phyloP scores from a whole-genome alignment of 208 protist species.

The Kentomonas sorsogonicus region DNA sequence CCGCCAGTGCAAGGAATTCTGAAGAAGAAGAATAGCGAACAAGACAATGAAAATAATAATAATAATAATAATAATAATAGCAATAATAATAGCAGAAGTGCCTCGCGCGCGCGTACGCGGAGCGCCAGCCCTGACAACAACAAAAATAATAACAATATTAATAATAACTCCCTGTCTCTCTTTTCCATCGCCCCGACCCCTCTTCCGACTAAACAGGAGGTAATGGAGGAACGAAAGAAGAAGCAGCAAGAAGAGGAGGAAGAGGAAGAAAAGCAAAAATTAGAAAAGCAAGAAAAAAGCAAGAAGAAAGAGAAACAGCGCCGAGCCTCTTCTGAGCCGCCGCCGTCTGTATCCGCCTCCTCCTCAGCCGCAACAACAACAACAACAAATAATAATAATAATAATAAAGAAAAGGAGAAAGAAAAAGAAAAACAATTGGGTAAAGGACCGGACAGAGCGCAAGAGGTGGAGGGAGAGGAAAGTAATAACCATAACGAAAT shows the following conservation, averaged over 20 bases:
- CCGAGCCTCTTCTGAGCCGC: background rate
- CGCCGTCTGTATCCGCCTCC: no score
- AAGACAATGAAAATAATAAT: background rate
- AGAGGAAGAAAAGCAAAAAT: background rate
- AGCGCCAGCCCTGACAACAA: no score
- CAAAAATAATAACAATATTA: no score
- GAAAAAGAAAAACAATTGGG: constrained; percentile 4
- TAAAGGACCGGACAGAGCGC: background rate
- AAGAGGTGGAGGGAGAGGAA: background rate
- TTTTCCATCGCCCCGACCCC: no score
- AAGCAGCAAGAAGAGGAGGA: background rate
- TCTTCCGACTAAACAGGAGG: no score
- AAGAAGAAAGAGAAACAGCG: no score
- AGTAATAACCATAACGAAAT: constrained; percentile 5
- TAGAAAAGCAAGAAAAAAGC: background rate
- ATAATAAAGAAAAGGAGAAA: constrained; percentile 1
- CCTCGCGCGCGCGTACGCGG: no score
- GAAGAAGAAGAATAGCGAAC: background rate
- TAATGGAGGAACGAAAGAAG: no score
- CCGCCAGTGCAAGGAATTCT: background rate
- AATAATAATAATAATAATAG: background rate
- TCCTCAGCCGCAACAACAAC: no score
- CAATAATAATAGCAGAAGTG: background rate
- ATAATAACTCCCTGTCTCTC: no score
- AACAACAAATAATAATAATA: background rate